These are phyloP conservation scores for Erysimum cheiri DNA, from an alignment of 441 rosid genomes.

Conservation along the genomic window DNA sequence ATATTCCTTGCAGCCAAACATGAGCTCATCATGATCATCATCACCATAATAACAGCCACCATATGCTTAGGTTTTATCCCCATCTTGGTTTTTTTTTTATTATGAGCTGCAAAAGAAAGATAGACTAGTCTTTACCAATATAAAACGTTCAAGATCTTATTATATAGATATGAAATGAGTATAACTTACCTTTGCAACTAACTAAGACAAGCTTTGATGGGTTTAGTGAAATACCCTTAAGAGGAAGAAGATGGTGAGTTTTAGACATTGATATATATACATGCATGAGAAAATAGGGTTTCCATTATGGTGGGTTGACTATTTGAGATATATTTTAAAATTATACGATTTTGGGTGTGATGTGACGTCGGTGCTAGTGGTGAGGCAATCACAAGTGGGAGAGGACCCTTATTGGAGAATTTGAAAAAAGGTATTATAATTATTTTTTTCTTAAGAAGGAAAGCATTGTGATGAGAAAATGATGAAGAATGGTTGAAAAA, in stretches of 20 bases:
- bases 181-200: constrained; percentile 27
- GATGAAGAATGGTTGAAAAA: constrained; percentile 33
- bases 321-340: constrained; percentile 25
- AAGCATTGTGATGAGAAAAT: constrained; percentile 32
- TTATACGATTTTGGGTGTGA: constrained; percentile 28
- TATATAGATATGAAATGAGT: background rate
- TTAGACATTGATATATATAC: background rate
- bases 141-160: background rate
- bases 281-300: constrained; percentile 23
- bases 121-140: background rate
- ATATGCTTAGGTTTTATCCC: constrained; percentile 6
- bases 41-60: constrained; percentile 15
- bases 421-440: background rate
- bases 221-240: constrained; percentile 8
- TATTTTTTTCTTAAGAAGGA: constrained; percentile 26
- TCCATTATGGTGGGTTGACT: constrained; percentile 38
- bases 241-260: constrained; percentile 11
- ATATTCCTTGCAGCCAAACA: constrained; percentile 33
- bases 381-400: constrained; percentile 29
- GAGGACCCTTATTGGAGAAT: constrained; percentile 19
- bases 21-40: constrained; percentile 34
- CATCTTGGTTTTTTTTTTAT: constrained; percentile 15
- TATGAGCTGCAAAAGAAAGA: constrained; percentile 26
- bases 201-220: constrained; percentile 13
- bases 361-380: constrained; percentile 15